Evolutionary conservation across 2,329 filamentous ascomycete genomes (phyloP), one percentile per base, ranked within the genome.

Genomic region (Verticillium isaacii): DNA sequence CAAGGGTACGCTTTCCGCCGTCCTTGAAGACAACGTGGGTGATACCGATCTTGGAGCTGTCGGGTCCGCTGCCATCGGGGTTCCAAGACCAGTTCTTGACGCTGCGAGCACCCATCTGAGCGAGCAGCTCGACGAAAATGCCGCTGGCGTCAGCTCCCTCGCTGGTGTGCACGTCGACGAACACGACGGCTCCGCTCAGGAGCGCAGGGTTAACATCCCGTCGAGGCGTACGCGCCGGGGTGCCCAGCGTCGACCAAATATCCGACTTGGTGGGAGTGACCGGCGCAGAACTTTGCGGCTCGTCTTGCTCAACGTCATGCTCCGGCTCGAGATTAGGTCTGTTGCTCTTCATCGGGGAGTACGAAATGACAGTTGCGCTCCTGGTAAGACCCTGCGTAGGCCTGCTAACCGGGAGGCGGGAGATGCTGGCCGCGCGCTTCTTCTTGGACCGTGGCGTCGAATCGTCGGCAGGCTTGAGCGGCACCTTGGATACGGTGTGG

Each of bases 21-120:
- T 96, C 93, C 73, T 96, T 97, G 80, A 88, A 97, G 7, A 97
- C 86, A 8, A 97, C 90, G 70, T 97, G 93, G 0, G 92, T 96
- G 68, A 96, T 91, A 5, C 89, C 90, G 63, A 92, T 79, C 71
- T 87, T 89, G 57, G 72, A 72, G 52, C 74, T 72, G 15, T 74
- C 72, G 6, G 70, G 69, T 3, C 71, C 66, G 23, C 72, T 63
- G 56, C 73, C 76, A 60, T 62, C 74, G 7, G 86, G 85, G 69
- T 89, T 89, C 89, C 90, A 93, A 55, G 80, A 79, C 92, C 92
- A 95, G 15, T 81, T 82, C 74, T 89, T 91, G 54, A 93, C 83
- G 68, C 91, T 92, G 56, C 86, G 85, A 23, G 93, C 93, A 12
- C 93, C 93, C 85, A 96, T 93, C 69, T 92, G 86, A 9, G 82